Evolutionary conservation across 2,329 filamentous ascomycete species (phyloP), one percentile per base, ranked within the genome.

Genomic region (Stagonosporopsis chrysanthemi): DNA sequence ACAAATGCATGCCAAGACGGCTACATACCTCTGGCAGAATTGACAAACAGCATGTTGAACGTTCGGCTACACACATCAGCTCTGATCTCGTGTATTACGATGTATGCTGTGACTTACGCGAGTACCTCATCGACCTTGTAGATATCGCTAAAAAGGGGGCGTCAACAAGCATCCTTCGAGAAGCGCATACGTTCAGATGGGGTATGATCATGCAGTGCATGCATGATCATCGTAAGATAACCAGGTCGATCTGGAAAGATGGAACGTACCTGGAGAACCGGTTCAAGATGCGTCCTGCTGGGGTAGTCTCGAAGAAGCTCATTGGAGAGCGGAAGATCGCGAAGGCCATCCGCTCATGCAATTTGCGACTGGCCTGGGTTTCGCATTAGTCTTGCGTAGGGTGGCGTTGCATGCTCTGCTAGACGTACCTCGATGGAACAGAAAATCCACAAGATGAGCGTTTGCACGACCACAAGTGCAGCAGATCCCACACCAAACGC

Each of bases 271-370:
- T 96, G 15, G 94, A 98, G 77, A 99, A 99, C 52, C 95, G 86
- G 76, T 99, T 99, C 58, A 99, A 82, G 69, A 99, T 97, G 55
- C 96, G 88, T n/a, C 95, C 95, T 61, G 93, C 90, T 2, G 95
- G 95, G 1, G 95, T 99, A 0, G 93, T 97, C 75, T 99, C 96
- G 68, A 99, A 99, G 80, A 99, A 99, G 68, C 88, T 95, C 95
- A 99, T 99, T 52, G 95, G 96, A 35, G 92, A 96, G 65, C 95
- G 86, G 84, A 99, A 99, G 68, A 98, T 97, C 17, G 95, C 92
- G 69, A 90, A 95, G 40, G 94, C 94, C 95, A 99, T 98, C 63
- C 91, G 86, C 79, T 98, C 95, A 75, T 99, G 95, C 54, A 99
- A 84, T 80, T 98, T 99, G 61, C 95, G 87, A 19, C 94, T 97